Conservation (phyloP, 208 protist species). For the Leishmania major region DNA sequence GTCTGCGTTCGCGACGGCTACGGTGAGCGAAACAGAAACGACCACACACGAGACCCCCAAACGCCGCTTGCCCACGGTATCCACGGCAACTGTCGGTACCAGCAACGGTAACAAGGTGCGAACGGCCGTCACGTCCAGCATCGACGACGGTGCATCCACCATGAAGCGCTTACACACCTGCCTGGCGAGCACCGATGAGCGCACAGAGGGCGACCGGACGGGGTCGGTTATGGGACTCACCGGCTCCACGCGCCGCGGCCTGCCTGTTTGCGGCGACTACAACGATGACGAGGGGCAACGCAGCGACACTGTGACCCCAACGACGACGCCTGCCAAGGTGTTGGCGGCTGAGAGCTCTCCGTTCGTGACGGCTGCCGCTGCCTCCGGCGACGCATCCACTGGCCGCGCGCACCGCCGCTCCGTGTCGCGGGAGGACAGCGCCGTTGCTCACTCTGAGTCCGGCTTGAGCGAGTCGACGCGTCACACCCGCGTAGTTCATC, state of each 20-base stretch:
- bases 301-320: slow-evolving; percentile 18
- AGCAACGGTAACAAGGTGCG: not conserved
- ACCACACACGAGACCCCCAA: slow-evolving; percentile 26
- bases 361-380: slow-evolving; percentile 18
- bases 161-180: slow-evolving; percentile 24
- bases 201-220: slow-evolving; percentile 25
- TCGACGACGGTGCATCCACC: slow-evolving; percentile 8
- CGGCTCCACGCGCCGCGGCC: slow-evolving; percentile 20
- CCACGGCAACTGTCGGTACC: not conserved
- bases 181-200: slow-evolving; percentile 29
- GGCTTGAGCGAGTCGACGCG: slow-evolving; percentile 7
- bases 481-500: slow-evolving; percentile 5
- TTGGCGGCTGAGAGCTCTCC: slow-evolving; percentile 34
- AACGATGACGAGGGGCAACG: not conserved
- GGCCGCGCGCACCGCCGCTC: slow-evolving; percentile 3
- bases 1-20: not conserved
- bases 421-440: slow-evolving; percentile 21
- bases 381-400: not conserved
- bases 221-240: slow-evolving; percentile 32
- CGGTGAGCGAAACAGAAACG: not conserved
- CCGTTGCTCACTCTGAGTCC: slow-evolving; percentile 18
- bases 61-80: not conserved
- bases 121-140: not conserved
- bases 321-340: slow-evolving; percentile 32
- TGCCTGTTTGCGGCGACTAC: slow-evolving; percentile 9